Conservation (phyloP, 2,329 filamentous ascomycete species). For the Westerdykella ornata region DNA sequence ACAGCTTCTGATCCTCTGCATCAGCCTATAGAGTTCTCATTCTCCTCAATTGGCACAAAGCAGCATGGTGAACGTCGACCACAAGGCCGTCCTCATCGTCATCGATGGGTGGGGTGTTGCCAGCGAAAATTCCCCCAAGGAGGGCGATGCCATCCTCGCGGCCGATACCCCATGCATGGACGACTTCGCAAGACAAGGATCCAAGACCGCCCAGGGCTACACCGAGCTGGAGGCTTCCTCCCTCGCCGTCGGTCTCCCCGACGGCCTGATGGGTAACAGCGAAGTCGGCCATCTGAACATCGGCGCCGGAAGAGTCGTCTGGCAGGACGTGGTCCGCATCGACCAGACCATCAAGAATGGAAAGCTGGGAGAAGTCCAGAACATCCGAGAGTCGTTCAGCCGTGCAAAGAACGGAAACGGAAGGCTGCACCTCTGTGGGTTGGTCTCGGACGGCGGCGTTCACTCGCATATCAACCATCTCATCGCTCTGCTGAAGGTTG, state of each 20-base stretch:
- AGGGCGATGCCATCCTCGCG: conserved; percentile 92
- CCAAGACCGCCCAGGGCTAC: conserved; percentile 73
- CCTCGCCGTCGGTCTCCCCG: conserved; percentile 87
- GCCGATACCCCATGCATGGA: conserved; percentile 95
- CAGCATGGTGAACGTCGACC: conserved; percentile 60
- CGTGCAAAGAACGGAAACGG: conserved; percentile 82
- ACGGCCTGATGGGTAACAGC: conserved; percentile 97
- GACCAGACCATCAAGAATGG: conserved; percentile 85
- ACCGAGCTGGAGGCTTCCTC: conserved; percentile 94
- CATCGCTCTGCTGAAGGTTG: conserved; percentile 77
- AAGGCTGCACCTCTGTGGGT: conserved; percentile 81
- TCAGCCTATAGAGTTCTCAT: conserved; percentile 1
- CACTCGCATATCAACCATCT: conserved; percentile 95
- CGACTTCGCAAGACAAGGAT: conserved; percentile 59
- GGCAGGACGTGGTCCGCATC: conserved; percentile 93
- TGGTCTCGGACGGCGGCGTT: conserved; percentile 92
- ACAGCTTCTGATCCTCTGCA: conserved; percentile 2
- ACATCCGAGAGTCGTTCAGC: conserved; percentile 71
- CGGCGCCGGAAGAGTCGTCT: conserved; percentile 92
- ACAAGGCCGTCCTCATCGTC: conserved; percentile 74
- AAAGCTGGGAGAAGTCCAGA: conserved; percentile 67
- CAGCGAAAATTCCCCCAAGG: conserved; percentile 67
- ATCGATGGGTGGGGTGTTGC: conserved; percentile 98
- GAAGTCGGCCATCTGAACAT: conserved; percentile 99
- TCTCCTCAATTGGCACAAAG: conserved; percentile 16